Percentiles rank a stretch among this genome's conserved stretches.
These are phyloP conservation scores for Firmiana major DNA, from an alignment of 345 rosid species.

Conservation along the genomic window DNA sequence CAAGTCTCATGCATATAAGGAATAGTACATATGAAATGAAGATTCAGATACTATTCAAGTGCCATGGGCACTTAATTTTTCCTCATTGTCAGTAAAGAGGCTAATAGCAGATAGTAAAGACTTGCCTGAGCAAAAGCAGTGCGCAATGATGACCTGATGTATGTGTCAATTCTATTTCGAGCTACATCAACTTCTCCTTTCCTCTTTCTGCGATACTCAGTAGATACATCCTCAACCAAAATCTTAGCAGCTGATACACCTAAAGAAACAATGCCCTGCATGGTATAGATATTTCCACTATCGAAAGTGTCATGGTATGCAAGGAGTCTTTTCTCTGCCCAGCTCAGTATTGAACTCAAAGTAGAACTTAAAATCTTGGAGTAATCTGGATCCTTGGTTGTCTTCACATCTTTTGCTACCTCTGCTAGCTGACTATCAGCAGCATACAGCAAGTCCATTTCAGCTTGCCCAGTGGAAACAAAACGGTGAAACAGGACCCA, in stretches of 20 bases:
- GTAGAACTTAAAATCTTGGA: conserved; percentile 80
- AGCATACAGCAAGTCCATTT: conserved; percentile 70
- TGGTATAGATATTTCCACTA: conserved; percentile 57
- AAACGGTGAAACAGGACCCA: conserved; percentile 91
- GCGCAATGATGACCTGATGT: conserved; percentile 93
- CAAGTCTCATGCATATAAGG: not conserved
- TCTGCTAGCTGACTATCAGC: conserved; percentile 74
- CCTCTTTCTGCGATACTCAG: conserved; percentile 87
- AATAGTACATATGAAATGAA: conserved; percentile 13
- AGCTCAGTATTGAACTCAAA: conserved; percentile 77
- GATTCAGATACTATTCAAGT: not conserved
- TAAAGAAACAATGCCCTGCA: conserved; percentile 82
- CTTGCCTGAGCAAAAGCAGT: conserved; percentile 99
- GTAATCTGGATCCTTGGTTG: conserved; percentile 83
- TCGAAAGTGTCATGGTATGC: conserved; percentile 95
- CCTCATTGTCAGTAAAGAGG: not conserved
- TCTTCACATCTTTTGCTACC: conserved; percentile 92
- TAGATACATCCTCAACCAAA: conserved; percentile 91
- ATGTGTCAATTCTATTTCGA: conserved; percentile 80
- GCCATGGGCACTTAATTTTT: not conserved
- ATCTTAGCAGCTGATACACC: conserved; percentile 89
- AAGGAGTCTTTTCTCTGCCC: conserved; percentile 97
- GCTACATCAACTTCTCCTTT: conserved; percentile 83
- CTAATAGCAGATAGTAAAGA: conserved; percentile 16
- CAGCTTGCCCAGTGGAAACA: conserved; percentile 78